phyloP scores from a whole-genome alignment of 345 rosid species.

The Gossypium raimondii region DNA sequence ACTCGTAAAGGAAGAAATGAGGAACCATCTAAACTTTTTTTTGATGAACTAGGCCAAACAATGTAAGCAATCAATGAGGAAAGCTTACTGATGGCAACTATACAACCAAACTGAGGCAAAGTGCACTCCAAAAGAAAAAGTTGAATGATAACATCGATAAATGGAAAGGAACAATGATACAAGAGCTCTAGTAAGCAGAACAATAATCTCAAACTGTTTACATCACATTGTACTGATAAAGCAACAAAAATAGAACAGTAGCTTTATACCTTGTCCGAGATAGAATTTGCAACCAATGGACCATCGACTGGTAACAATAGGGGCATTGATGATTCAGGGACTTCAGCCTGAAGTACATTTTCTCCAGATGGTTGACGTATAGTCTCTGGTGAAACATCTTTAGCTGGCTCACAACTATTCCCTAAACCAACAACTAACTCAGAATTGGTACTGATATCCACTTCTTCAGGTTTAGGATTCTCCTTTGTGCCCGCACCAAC shows the following conservation, averaged over 20 bases:
- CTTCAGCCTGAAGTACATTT: slow-evolving; percentile 17
- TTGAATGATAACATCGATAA: neutral
- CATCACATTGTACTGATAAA: neutral
- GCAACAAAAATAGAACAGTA: neutral
- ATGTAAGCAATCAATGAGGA: neutral
- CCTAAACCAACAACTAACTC: slow-evolving; percentile 29
- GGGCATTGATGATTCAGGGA: slow-evolving; percentile 23
- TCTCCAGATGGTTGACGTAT: slow-evolving; percentile 21
- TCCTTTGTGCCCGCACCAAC: slow-evolving; percentile 9
- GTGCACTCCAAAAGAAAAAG: neutral
- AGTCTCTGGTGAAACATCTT: slow-evolving; percentile 8
- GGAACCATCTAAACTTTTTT: neutral
- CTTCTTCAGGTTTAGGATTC: slow-evolving; percentile 15
- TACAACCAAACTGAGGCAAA: neutral
- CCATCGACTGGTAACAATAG: slow-evolving; percentile 20
- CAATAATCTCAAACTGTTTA: neutral
- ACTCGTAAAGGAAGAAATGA: neutral
- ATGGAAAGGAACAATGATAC: neutral
- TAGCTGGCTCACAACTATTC: slow-evolving; percentile 15
- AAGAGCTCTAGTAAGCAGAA: neutral
- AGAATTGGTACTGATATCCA: slow-evolving; percentile 11
- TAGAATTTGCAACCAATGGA: slow-evolving; percentile 12
- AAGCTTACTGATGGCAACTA: neutral
- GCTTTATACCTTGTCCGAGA: slow-evolving; percentile 28
- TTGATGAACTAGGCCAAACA: neutral